Percentiles rank a stretch among this genome's conserved stretches.
Conservation (phyloP, 139 green algal genomes). For the Haematococcus lacustris region DNA sequence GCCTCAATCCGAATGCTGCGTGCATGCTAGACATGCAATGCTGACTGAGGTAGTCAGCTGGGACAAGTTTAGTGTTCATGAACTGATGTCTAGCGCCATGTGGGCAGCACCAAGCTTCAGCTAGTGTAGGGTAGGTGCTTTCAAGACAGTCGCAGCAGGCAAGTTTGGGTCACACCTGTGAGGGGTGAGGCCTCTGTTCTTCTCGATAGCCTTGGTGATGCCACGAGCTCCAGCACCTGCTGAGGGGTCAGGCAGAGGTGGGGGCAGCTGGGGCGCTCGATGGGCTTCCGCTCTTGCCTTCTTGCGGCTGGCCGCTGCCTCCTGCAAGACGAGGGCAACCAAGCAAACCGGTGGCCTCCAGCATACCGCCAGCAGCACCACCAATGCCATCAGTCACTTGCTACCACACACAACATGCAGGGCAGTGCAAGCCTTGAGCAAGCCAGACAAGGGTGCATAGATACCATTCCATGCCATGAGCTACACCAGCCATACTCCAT, state of each 20-base stretch:
- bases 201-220: slow-evolving; percentile 80
- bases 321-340: slow-evolving; percentile 12
- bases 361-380: not conserved
- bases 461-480: not conserved
- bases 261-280: slow-evolving; percentile 23
- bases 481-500: not conserved
- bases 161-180: slow-evolving; percentile 65
- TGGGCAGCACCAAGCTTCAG: not conserved
- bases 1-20: not conserved
- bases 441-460: not conserved
- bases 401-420: not conserved
- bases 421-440: not conserved
- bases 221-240: slow-evolving; percentile 27
- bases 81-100: not conserved
- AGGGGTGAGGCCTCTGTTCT: slow-evolving; percentile 93
- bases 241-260: slow-evolving; percentile 49
- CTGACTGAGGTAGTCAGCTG: not conserved
- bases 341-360: not conserved
- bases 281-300: slow-evolving; percentile 26
- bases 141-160: no score
- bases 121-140: no score
- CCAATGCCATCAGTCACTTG: not conserved
- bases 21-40: not conserved
- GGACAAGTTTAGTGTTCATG: not conserved
- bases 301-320: slow-evolving; percentile 31